Evolutionary conservation across 768 basidiomycete genomes (phyloP), one percentile per base, ranked within the genome.

Genomic region (Agaricus blazei): DNA sequence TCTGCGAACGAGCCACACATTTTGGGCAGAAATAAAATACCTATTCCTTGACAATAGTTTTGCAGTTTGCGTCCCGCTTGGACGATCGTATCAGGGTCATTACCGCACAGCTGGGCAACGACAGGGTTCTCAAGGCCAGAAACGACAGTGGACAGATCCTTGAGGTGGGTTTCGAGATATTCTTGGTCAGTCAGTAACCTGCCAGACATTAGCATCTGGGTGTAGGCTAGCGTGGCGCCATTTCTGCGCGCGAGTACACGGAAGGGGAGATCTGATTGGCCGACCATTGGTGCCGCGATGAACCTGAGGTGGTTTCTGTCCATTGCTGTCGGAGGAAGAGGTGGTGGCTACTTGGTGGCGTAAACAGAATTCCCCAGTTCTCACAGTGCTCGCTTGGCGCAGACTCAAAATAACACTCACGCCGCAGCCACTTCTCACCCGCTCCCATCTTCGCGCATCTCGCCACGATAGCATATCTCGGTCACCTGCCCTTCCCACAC

Each of bases 181-280:
- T 81, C 81, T 54, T 68, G 71, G 59, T 90, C 84, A 58, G 83
- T 70, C 42, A 90, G 65, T 12, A 92, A 73, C 56, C 69, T 76
- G 37, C 84, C 75, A 9, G 89, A 77, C 45, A 77, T 70, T 37
- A 87, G 81, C 90, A 92, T 92, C 64, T 91, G 88, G 3, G 89
- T 87, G 68, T 87, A 90, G 14, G 82, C 73, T 60, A 84, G 64
- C 1, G 87, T 88, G 27, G 85, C 80, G 19, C 85, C 84, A 67
- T 90, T 77, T 57, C 71, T 72, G 52, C 79, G 75, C 3, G 80
- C 79, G 50, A 90, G 76, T 11, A 79, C 59, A 34, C 89, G 77
- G 62, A 90, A 91, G 1, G 89, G 85, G 0, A 86, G 75, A 60
- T 92, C 89, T 27, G 87, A 88, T 64, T 90, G 88, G 56, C 87